Percentiles rank a stretch among this genome's conserved stretches.
phyloP scores from a whole-genome alignment of 1,284 basidiomycete genomes.

The Tetrapyrgos nigripes region DNA sequence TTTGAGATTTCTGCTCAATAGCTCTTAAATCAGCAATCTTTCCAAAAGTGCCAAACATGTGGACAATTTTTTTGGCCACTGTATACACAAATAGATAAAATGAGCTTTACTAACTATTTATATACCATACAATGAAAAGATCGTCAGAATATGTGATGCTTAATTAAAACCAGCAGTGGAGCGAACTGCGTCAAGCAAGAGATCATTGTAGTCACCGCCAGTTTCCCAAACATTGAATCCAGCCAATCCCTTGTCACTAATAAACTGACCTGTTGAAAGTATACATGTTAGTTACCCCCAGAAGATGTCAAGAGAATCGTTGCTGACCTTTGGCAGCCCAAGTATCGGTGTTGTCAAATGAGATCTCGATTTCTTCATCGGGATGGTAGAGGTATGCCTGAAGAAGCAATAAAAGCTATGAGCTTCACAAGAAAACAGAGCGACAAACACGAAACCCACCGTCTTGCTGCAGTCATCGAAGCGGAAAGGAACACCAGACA shows the following conservation, averaged over 20 bases:
- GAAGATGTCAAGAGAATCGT: slow-evolving; percentile 34
- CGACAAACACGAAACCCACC: slow-evolving; percentile 38
- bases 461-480: slow-evolving; percentile 66
- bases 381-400: slow-evolving; percentile 65
- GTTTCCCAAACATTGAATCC: slow-evolving; percentile 68
- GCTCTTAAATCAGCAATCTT: too few relatives aligned
- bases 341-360: slow-evolving; percentile 59
- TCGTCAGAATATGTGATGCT: too few relatives aligned
- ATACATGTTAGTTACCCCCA: too few relatives aligned
- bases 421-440: neutral
- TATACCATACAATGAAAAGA: too few relatives aligned
- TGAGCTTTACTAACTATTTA: too few relatives aligned
- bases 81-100: too few relatives aligned
- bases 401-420: neutral
- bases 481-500: slow-evolving; percentile 45
- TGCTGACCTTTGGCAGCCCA: slow-evolving; percentile 44
- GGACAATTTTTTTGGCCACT: too few relatives aligned
- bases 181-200: slow-evolving; percentile 57
- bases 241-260: slow-evolving; percentile 48
- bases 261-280: slow-evolving; percentile 60
- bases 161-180: slow-evolving; percentile 43
- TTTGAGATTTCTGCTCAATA: too few relatives aligned
- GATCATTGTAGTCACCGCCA: slow-evolving; percentile 57
- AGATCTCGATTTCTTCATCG: slow-evolving; percentile 51
- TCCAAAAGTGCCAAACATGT: too few relatives aligned